Conservation (phyloP, 225 moss, liverwort and hornwort species). For the Neckera pumila region DNA sequence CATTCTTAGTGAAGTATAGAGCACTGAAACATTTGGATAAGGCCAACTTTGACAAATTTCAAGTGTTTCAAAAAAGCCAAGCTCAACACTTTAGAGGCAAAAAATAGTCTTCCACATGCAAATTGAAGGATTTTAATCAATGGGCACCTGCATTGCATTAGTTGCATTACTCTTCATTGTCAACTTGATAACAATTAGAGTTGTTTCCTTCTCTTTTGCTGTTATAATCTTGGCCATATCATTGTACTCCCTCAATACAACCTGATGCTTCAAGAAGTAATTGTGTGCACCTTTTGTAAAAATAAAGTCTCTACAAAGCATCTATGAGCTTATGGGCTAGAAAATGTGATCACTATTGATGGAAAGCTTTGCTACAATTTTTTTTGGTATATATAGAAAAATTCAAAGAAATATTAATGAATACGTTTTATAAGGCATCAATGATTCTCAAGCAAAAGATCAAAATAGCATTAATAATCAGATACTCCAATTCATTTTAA, state of each 20-base stretch:
- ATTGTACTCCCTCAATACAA: not conserved
- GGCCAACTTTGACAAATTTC: too few species aligned
- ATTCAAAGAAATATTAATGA: not conserved
- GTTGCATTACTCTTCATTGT: not conserved
- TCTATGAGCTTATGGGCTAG: not conserved
- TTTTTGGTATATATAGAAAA: not conserved
- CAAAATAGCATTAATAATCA: not conserved
- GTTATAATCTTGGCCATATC: not conserved
- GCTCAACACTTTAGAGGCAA: not conserved
- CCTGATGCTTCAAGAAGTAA: not conserved
- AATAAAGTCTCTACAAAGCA: not conserved
- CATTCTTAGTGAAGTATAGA: not conserved
- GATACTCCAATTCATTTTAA: not conserved
- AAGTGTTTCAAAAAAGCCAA: not conserved
- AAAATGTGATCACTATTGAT: rapidly evolving
- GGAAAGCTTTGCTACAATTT: not conserved
- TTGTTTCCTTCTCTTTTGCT: not conserved
- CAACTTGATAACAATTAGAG: not conserved
- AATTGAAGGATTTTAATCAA: not conserved
- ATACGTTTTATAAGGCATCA: not conserved
- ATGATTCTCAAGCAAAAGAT: not conserved
- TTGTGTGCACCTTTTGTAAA: rapidly evolving
- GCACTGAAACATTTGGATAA: not conserved
- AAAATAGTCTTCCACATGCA: not conserved
- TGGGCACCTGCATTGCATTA: not conserved